phyloP scores from a whole-genome alignment of 257 asterid species.

The Solanum sejunctum region DNA sequence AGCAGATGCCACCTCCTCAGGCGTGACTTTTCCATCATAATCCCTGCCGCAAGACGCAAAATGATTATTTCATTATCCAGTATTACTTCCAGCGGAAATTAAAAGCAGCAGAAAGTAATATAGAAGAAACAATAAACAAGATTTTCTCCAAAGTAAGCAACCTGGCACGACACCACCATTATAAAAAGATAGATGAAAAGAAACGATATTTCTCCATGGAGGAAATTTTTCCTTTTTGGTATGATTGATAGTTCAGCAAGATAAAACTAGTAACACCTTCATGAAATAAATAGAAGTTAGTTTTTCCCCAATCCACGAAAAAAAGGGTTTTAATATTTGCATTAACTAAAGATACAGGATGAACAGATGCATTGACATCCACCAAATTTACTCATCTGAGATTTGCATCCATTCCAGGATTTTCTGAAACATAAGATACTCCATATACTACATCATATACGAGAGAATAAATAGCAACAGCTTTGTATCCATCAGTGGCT shows the following conservation, averaged over 20 bases:
- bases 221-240: not conserved
- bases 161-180: not conserved
- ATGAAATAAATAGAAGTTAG: not conserved
- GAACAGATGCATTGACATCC: not conserved
- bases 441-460: not conserved
- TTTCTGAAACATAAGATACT: not conserved
- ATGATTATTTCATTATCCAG: not conserved
- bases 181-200: not conserved
- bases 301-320: not conserved
- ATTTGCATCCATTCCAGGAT: not conserved
- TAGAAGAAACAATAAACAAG: not conserved
- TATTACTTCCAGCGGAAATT: not conserved
- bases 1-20: slow-evolving; percentile 97
- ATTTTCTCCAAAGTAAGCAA: not conserved
- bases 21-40: slow-evolving; percentile 92
- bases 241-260: not conserved
- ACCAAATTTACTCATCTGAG: not conserved
- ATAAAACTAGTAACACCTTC: not conserved
- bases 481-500: not conserved
- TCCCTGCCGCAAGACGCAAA: slow-evolving; percentile 37
- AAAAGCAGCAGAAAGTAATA: not conserved
- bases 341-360: not conserved
- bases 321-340: not conserved
- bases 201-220: not conserved
- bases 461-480: not conserved